Percentiles rank a stretch among this genome's conserved stretches.
Evolutionary conservation across 2,329 filamentous ascomycete genomes (phyloP).

Genomic region (Cryphonectria parasitica): DNA sequence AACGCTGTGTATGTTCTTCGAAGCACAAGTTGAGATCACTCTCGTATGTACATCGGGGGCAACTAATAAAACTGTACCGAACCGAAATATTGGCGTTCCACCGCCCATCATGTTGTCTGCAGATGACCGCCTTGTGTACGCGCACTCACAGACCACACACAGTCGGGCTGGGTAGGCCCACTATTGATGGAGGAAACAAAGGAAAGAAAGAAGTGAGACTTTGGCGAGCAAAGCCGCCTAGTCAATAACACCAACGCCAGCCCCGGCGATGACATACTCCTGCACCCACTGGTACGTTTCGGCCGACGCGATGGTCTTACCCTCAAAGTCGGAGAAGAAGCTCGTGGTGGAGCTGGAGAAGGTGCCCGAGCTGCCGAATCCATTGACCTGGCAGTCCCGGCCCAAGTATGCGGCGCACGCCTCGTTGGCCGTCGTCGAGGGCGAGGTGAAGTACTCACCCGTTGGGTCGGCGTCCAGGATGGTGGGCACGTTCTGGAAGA

Average conservation of each 20-base stretch:
- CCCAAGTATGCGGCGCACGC: conserved; percentile 51
- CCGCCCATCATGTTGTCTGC: neutral
- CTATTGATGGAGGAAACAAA: neutral
- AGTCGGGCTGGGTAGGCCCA: neutral
- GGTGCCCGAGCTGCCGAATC: conserved; percentile 26
- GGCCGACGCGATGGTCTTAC: conserved; percentile 28
- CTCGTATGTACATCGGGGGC: neutral
- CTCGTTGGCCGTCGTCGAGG: conserved; percentile 39
- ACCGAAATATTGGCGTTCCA: neutral
- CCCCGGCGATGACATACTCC: conserved; percentile 21
- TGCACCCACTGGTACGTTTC: conserved; percentile 23
- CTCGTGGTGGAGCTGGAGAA: conserved; percentile 25
- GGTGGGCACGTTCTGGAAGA: conserved; percentile 58
- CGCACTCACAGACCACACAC: neutral
- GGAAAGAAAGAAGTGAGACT: neutral
- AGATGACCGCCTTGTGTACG: neutral
- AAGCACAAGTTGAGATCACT: neutral
- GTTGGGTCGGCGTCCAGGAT: conserved; percentile 40
- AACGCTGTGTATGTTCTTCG: neutral
- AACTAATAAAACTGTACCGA: neutral
- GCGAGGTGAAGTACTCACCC: conserved; percentile 33
- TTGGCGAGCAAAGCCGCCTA: neutral
- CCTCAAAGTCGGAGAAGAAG: conserved; percentile 29
- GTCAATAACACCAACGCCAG: conserved; percentile 27
- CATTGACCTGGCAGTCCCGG: conserved; percentile 55